Base-by-base conservation (phyloP, 1,284 basidiomycete genomes). In the Malassezia sympodialis region DNA sequence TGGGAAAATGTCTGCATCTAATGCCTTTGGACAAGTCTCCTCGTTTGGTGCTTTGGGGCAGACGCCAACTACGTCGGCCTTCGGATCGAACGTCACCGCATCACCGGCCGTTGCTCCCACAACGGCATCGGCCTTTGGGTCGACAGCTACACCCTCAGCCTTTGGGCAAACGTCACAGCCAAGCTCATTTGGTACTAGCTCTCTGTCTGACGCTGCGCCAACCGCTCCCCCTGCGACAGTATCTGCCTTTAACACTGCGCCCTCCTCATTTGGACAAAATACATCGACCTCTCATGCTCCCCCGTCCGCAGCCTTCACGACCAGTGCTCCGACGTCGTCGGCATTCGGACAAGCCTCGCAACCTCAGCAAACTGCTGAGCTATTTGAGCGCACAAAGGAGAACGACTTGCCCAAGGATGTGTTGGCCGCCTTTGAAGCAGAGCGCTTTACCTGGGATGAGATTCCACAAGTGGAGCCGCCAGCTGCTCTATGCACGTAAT, bases 401-500 rank as follows among this genome's bases (percentile, higher is more conserved):
- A 26, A 10, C 17, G 35, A 41, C 4, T 28, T 57, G 23, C 55
- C 55, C 7, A 15, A 17, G 10, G 55, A 57, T 35, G 50, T 57
- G 14, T 45, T 40, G 10, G 43, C 39, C 7, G 34, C 28, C 14
- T 57, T 57, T 39, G 17, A 51, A 5, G 45, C 47, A 10, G 49
- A 48, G 6, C n/a, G 27, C 10, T 57, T 57, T 44, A 17, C 21
- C 8, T 57, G 55, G 55, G 55, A 30, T 15, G 19, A 28, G 7
- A 46, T 57, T 7, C 55, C 55, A 14, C 48, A 46, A 15, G 42
- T 44, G n/a, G 55, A 57, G 50, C 55, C 55, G 8, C 55, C 55
- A 6, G 23, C n/a, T 2, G 35, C 55, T 6, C 31, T 57, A 6
- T 52, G 37, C 35, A 39, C 50, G 31, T 57, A 57, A 34, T 34